These are phyloP conservation scores for Stemphylium lycopersici DNA, from an alignment of 2,329 filamentous ascomycete genomes.

Conservation along the genomic window DNA sequence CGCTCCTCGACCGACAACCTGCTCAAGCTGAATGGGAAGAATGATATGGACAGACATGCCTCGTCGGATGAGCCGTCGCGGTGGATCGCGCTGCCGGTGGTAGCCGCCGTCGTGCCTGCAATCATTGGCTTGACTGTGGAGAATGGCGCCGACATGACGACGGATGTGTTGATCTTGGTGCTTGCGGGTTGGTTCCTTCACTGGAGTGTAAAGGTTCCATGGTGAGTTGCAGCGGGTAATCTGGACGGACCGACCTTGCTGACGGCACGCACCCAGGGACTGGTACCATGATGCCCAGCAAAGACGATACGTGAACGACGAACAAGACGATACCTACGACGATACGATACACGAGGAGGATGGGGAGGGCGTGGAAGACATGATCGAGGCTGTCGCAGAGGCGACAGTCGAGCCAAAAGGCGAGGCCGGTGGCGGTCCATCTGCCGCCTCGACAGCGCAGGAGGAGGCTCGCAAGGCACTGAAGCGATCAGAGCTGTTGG, in stretches of 20 bases:
- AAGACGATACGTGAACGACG: constrained; percentile 36
- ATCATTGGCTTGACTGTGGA: constrained; percentile 84
- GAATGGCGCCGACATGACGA: constrained; percentile 81
- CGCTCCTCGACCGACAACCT: constrained; percentile 73
- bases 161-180: constrained; percentile 80
- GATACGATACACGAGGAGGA: constrained; percentile 42
- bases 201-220: constrained; percentile 89
- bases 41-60: constrained; percentile 36
- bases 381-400: constrained; percentile 18
- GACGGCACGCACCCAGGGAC: constrained; percentile 45
- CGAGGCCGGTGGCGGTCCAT: background rate
- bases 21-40: constrained; percentile 57
- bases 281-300: constrained; percentile 60
- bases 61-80: constrained; percentile 64
- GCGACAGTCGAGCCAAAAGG: constrained; percentile 15
- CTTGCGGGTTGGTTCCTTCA: constrained; percentile 86
- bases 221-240: constrained; percentile 58
- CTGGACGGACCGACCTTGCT: constrained; percentile 3
- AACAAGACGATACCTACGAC: constrained; percentile 24
- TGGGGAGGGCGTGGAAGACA: constrained; percentile 25
- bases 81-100: constrained; percentile 81
- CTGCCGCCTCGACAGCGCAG: constrained; percentile 24
- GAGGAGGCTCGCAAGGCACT: constrained; percentile 66
- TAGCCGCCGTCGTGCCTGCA: constrained; percentile 83
- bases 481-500: constrained; percentile 74